Base-by-base conservation (phyloP, 768 basidiomycete genomes). In the Kwoniella botswanensis region DNA sequence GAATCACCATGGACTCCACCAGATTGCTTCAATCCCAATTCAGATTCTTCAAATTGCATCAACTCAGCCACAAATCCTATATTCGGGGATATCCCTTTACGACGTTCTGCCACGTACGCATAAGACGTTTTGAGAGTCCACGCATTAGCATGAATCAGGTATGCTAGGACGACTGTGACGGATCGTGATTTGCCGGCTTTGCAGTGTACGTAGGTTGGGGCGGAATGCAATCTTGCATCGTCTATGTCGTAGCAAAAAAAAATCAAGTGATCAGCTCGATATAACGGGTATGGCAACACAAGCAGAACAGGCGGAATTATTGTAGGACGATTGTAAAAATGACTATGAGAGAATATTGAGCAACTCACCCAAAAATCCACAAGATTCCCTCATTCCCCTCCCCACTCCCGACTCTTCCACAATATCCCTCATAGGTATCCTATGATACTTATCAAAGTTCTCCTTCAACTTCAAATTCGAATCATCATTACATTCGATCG, bases 11-110 rank as follows among this genome's bases (percentile, higher is more conserved):
- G 70, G 1, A 80, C 76, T 10, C 79, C 79, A 17, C 76, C 73
- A 18, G 80, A 78, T 42, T 77, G 79, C 55, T 93, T 89, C 64
- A 92, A 86, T 70, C 94, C 89, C 61, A 95, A 86, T 84, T 96
- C 92, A 79, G 90, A 86, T 80, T 96, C 94, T 85, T 98, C 95
- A 79, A 95, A 97, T 58, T 90, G 91, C 95, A 97, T 97, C 54
- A 98, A 88, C 83, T 97, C 94, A 4, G 93, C 93, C 55, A 98
- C 94, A 84, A 98, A 98, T 7, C 96, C 96, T 72, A 98, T 96
- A 80, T 97, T 98, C 11, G 95, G 96, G 15, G 93, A 94, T 74
- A 98, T 96, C 74, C 94, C 94, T 75, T 93, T 93, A 44, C 96
- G 89, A 10, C 94, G 89, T 76, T 95, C 95, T 52, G 93, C 88